phyloP scores from a whole-genome alignment of 148 eudicot genomes.

The Cornus kousa region DNA sequence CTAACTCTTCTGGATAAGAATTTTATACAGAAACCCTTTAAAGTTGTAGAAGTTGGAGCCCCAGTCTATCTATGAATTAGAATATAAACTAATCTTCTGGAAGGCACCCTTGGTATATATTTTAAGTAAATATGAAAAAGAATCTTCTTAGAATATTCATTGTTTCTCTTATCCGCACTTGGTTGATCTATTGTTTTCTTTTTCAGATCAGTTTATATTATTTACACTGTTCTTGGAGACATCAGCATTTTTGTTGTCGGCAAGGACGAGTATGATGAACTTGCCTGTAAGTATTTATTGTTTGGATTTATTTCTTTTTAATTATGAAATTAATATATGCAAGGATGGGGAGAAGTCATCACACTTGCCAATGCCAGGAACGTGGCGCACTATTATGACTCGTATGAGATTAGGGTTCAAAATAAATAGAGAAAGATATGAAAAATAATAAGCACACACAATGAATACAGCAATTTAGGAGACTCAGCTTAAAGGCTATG shows the following conservation, averaged over 20 bases:
- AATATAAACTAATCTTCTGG: neutral
- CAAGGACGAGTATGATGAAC: conserved; percentile 98
- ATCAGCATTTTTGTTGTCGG: conserved; percentile 87
- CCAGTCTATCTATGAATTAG: neutral
- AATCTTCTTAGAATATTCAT: neutral
- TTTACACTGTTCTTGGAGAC: conserved; percentile 94
- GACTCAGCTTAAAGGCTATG: no score
- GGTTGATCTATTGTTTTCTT: conserved; percentile 6
- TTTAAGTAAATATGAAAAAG: neutral
- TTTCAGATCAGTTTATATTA: conserved; percentile 88
- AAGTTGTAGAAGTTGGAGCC: neutral
- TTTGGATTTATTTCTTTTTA: neutral
- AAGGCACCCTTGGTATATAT: neutral
- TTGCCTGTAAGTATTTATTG: conserved; percentile 68
- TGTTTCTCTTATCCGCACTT: neutral
- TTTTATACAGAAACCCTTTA: neutral
- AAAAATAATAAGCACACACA: no score
- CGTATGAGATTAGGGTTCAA: neutral
- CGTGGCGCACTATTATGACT: neutral
- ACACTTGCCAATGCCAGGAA: neutral
- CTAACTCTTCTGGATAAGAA: neutral
- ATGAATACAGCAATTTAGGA: no score
- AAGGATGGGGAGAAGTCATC: neutral
- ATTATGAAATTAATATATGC: neutral
- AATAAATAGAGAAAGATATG: no score